A percentile compares a stretch with the other conserved stretches of the same genome.
phyloP scores from a whole-genome alignment of 75 land plant genomes.

The Picea glauca region DNA sequence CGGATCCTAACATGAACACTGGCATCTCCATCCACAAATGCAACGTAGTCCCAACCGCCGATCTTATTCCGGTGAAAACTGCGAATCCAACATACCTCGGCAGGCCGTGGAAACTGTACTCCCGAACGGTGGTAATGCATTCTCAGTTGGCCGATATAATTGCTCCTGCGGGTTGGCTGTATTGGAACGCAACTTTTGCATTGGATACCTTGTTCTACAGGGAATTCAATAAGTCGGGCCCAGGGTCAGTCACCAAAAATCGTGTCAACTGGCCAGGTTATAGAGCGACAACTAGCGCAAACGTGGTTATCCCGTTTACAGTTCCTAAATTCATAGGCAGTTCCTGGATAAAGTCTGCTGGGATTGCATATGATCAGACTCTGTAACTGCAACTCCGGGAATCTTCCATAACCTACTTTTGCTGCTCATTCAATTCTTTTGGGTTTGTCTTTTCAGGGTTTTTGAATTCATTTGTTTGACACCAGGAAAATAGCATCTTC shows the following conservation, averaged over 20 bases:
- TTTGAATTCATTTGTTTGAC: no score
- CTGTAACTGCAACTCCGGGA: not conserved
- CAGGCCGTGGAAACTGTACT: slow-evolving; percentile 21
- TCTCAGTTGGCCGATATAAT: slow-evolving; percentile 22
- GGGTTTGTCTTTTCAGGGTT: no score
- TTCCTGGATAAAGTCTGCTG: slow-evolving; percentile 27
- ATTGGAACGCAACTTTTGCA: slow-evolving; percentile 40
- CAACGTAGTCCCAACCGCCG: slow-evolving; percentile 4
- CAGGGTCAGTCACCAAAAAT: slow-evolving; percentile 24
- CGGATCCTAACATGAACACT: slow-evolving; percentile 17
- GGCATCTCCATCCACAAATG: slow-evolving; percentile 34
- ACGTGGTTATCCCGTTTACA: slow-evolving; percentile 32
- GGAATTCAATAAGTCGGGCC: slow-evolving; percentile 49
- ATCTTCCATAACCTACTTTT: no score
- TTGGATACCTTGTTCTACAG: slow-evolving; percentile 44
- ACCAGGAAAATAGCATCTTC: no score
- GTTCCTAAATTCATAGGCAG: slow-evolving; percentile 41
- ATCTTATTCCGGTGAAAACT: not conserved
- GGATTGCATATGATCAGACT: not conserved
- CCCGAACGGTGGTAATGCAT: slow-evolving; percentile 33
- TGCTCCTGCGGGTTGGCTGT: slow-evolving; percentile 51
- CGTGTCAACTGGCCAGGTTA: slow-evolving; percentile 58
- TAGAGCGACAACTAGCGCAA: slow-evolving; percentile 7
- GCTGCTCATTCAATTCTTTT: no score
- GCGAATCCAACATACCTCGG: slow-evolving; percentile 13